Base-by-base conservation (phyloP, 441 rosid species). In the Kokia cookei region DNA sequence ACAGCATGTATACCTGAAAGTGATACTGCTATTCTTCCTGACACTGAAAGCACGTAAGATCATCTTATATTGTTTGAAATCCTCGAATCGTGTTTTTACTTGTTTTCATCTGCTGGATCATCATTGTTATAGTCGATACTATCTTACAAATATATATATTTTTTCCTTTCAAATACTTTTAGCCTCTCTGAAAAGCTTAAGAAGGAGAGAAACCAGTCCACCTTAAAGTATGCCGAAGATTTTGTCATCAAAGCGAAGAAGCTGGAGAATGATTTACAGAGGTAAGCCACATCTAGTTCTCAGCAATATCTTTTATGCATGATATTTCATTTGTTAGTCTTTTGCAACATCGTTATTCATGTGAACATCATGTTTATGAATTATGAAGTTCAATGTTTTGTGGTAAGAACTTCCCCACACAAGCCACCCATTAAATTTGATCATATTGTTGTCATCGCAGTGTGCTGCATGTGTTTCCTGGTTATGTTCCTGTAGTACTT, bases 181-280 rank as follows among this genome's bases (percentile, higher is more conserved):
- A 91, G 94, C 76, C 47, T 71, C 47, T 72, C 82, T 29, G 90
- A 82, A 77, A 81, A 75, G 75, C 73, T 69, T 17, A 74, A 83
- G 82, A 67, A 68, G 51, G 87, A 81, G 74, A 85, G 79, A 76
- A 75, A 84, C 73, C 75, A 76, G 60, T 79, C 81, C 82, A 78
- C 80, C 64, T 66, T 78, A 45, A 84, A 81, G 76, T 83, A 81
- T 64, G 83, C 85, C 69, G 96, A 90, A 80, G 88, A 88, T 71
- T 82, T 92, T 57, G 72, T 77, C 55, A 78, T 75, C 76, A 88
- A 88, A 86, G 80, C 89, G 59, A 84, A 51, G 79, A 84, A 84
- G 82, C 81, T 91, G 69, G 97, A 93, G 82, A 86, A 74, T 1
- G 90, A 80, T 51, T 72, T 92, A 26, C 75, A 76, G 76, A 85